These are phyloP conservation scores for Nicotiana tabacum DNA, from an alignment of 257 asterid genomes.

Conservation along the genomic window DNA sequence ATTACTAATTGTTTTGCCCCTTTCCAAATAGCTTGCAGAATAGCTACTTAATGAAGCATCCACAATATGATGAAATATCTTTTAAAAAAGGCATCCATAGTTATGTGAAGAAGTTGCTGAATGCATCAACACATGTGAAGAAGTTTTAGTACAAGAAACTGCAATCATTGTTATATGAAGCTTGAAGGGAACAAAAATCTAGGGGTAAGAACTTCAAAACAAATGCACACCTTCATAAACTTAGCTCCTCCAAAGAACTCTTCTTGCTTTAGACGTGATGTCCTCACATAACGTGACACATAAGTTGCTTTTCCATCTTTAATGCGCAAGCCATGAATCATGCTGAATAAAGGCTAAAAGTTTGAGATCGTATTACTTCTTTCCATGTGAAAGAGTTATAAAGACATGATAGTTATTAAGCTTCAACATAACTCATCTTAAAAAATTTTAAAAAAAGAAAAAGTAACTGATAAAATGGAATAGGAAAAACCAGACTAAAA, in stretches of 20 bases:
- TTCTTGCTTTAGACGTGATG: slow-evolving; percentile 87
- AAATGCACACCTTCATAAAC: slow-evolving; percentile 67
- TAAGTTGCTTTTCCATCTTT: slow-evolving; percentile 92
- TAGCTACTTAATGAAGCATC: background rate
- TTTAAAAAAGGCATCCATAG: too few relatives aligned
- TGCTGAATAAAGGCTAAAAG: slow-evolving; percentile 37
- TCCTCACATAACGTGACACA: slow-evolving; percentile 88
- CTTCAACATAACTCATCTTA: background rate
- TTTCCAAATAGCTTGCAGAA: background rate
- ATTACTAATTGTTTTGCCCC: background rate
- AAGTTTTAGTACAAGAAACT: background rate
- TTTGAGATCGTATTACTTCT: slow-evolving; percentile 4
- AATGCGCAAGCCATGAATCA: slow-evolving; percentile 94
- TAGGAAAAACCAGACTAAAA: background rate
- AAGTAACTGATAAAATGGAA: background rate
- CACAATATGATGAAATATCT: background rate
- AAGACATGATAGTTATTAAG: background rate
- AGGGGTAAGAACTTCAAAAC: background rate
- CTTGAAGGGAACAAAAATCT: background rate
- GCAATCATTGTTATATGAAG: background rate
- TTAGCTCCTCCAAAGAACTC: slow-evolving; percentile 73
- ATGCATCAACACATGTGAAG: background rate
- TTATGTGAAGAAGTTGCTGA: background rate
- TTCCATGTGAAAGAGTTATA: background rate
- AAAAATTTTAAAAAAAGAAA: background rate